phyloP scores from a whole-genome alignment of 2,329 filamentous ascomycete genomes.

The Aspergillus vadensis region DNA sequence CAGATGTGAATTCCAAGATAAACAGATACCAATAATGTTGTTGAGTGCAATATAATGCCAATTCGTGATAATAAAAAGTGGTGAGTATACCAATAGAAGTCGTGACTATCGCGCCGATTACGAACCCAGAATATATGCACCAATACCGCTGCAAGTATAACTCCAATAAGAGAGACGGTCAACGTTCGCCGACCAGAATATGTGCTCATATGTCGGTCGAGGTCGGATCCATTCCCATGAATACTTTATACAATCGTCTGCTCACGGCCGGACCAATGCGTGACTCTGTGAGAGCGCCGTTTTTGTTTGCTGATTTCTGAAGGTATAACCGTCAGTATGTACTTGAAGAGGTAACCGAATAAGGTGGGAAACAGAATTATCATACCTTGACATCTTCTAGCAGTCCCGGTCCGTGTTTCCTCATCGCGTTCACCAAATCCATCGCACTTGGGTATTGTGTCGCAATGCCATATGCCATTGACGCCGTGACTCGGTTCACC shows the following conservation, averaged over 20 bases:
- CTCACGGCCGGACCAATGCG: conserved; percentile 52
- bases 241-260: conserved; percentile 52
- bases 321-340: background rate
- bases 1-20: too few species aligned
- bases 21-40: too few species aligned
- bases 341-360: background rate
- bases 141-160: background rate
- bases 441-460: conserved; percentile 61
- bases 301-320: conserved; percentile 52
- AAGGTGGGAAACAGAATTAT: background rate
- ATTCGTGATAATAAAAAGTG: too few species aligned
- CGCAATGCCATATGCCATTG: conserved; percentile 70
- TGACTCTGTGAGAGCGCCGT: conserved; percentile 47
- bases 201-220: conserved; percentile 45
- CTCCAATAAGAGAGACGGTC: background rate
- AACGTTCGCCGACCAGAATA: background rate
- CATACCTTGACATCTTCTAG: conserved; percentile 61
- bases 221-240: conserved; percentile 49
- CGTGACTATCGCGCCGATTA: background rate
- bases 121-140: background rate
- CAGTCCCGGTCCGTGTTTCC: conserved; percentile 59
- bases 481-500: conserved; percentile 69
- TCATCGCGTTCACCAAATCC: conserved; percentile 61
- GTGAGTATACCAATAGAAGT: too few species aligned
- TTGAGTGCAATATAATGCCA: too few species aligned